phyloP scores from a whole-genome alignment of 345 rosid species.

The Eucalyptus albens region DNA sequence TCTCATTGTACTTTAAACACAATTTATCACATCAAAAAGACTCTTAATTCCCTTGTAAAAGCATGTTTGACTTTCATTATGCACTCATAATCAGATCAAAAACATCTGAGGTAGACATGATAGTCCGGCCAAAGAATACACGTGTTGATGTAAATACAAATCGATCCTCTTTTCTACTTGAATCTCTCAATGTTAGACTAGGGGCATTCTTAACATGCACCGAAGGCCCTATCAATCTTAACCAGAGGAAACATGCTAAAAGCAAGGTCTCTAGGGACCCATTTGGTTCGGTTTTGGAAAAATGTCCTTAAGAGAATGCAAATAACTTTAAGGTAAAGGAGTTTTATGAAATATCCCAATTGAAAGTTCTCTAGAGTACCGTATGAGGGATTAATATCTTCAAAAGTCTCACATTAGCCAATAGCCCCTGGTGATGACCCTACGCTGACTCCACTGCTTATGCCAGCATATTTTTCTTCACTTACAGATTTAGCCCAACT shows the following conservation, averaged over 20 bases:
- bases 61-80: neutral
- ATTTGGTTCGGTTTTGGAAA: no score
- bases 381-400: neutral
- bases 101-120: neutral
- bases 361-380: neutral
- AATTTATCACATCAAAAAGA: neutral
- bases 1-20: neutral
- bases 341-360: neutral
- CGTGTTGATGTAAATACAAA: neutral
- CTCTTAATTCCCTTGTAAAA: neutral
- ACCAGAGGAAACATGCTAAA: neutral
- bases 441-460: neutral
- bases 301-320: no score
- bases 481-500: neutral
- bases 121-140: neutral
- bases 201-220: neutral
- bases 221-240: neutral
- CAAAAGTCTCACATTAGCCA: neutral
- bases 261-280: neutral
- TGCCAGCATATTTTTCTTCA: neutral
- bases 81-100: neutral
- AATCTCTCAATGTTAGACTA: neutral
- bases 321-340: rapidly evolving
- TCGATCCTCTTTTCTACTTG: neutral
- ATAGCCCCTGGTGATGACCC: no score